Evolutionary conservation across 768 basidiomycete genomes (phyloP), one percentile per base, ranked within the genome.

Genomic region (Boletus tylopilopsis): DNA sequence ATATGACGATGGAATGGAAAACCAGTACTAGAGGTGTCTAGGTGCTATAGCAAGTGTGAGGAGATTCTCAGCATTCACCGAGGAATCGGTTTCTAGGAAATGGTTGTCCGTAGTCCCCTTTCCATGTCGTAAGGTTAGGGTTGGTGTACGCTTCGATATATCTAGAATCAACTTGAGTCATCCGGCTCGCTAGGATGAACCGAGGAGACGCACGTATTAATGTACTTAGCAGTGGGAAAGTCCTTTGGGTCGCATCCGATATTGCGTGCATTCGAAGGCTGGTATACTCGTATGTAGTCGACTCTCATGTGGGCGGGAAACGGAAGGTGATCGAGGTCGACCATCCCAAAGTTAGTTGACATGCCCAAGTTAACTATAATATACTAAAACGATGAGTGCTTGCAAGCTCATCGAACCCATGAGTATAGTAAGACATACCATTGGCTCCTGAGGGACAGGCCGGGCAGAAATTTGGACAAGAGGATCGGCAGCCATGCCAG

Each of bases 361-460:
- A 85, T 76, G 60, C 82, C 84, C 61, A 83, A 58, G 60, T 82
- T 83, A 24, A 70, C 55, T 48, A 85, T 70, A 53, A 82, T 73
- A 48, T 81, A 78, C 77, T 80, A 40, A 29, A 49, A 47, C 42
- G 19, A 44, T 23, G 19, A 45, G 27, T 50, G 48, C 42, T 34
- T 42, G 29, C 35, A 6, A 34, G 15, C 19, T 15, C 41, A 15
- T 46, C 42, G 34, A 9, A 21, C 23, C 11, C 23, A 6, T n/a
- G 25, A 24, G 11, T 33, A 34, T 32, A 29, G 23, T 13, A 25
- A 9, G 30, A 56, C 79, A 40, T 55, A 90, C 87, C 90, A 94
- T 89, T 21, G 93, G 93, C 64, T 96, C 93, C 54, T 82, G 79
- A 0, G 93, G 75, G 12, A 95, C 70, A 3, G 86, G 81, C 29